These are phyloP conservation scores for Clitoria ternatea DNA, from an alignment of 306 rosid genomes.

Conservation along the genomic window DNA sequence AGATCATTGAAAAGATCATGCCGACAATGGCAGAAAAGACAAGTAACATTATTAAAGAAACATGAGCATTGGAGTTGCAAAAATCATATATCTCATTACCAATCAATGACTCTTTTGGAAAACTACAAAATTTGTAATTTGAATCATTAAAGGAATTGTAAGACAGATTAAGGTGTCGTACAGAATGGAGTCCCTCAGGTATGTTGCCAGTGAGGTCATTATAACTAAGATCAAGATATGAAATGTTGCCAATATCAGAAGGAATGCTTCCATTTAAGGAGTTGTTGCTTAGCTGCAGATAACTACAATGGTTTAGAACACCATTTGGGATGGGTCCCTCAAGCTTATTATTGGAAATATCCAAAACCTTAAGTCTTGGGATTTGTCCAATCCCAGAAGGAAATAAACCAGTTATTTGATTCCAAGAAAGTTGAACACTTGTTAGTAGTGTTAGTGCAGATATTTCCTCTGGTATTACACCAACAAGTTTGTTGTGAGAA, in stretches of 20 bases:
- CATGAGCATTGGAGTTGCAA: not conserved
- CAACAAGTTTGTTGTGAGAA: not conserved
- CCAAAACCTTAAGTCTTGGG: not conserved
- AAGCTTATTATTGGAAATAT: constrained; percentile 19
- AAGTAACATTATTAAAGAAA: not conserved
- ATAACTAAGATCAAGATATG: constrained; percentile 3
- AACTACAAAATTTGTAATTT: not conserved
- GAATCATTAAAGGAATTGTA: not conserved
- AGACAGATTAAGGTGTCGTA: not conserved
- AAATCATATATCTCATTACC: not conserved
- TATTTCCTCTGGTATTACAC: not conserved
- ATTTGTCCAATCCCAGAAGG: not conserved
- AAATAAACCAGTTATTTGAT: not conserved
- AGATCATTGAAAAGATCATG: not conserved
- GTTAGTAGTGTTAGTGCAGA: not conserved
- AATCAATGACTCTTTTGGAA: not conserved
- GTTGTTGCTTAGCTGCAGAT: not conserved
- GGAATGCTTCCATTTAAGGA: constrained; percentile 16
- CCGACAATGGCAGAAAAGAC: not conserved
- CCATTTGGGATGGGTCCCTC: constrained; percentile 3
- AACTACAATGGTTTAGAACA: not conserved
- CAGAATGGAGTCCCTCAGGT: not conserved
- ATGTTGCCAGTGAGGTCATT: not conserved
- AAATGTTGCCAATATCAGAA: not conserved
- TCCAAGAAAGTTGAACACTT: not conserved